phyloP scores from a whole-genome alignment of 805 yeast species.

The Yamadazyma philogaea region DNA sequence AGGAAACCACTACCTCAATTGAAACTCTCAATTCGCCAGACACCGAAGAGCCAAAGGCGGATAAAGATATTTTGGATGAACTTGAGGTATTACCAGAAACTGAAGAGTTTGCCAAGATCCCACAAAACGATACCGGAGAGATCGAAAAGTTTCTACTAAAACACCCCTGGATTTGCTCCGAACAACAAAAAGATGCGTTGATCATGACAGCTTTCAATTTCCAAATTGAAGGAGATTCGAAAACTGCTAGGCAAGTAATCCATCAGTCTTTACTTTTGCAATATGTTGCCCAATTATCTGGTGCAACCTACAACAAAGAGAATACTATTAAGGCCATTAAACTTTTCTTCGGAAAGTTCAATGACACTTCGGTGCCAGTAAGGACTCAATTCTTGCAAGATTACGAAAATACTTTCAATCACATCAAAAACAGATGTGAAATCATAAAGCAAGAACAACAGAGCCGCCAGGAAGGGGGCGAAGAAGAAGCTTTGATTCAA shows the following conservation, averaged over 20 bases:
- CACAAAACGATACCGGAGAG: constrained; percentile 43
- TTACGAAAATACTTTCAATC: constrained; percentile 68
- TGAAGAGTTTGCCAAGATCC: constrained; percentile 57
- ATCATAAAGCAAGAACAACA: constrained; percentile 53
- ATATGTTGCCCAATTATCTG: constrained; percentile 53
- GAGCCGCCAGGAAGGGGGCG: constrained; percentile 24
- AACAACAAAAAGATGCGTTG: constrained; percentile 86
- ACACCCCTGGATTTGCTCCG: constrained; percentile 70
- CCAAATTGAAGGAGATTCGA: constrained; percentile 60
- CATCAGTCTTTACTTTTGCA: constrained; percentile 79
- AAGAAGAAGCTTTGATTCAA: constrained; percentile 74
- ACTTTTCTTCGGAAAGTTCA: constrained; percentile 64
- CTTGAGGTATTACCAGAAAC: constrained; percentile 62
- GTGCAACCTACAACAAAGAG: constrained; percentile 26
- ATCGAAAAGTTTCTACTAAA: constrained; percentile 51
- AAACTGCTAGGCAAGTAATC: constrained; percentile 60
- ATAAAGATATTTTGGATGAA: constrained; percentile 41
- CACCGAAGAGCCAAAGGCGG: constrained; percentile 1
- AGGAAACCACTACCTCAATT: constrained; percentile 26
- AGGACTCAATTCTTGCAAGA: constrained; percentile 67
- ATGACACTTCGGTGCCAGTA: constrained; percentile 56
- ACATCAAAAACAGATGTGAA: constrained; percentile 72
- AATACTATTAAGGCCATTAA: constrained; percentile 46
- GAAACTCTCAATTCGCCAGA: constrained; percentile 21
- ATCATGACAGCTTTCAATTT: constrained; percentile 89